Conservation (phyloP, 768 basidiomycete species). For the Lentinula aciculospora region DNA sequence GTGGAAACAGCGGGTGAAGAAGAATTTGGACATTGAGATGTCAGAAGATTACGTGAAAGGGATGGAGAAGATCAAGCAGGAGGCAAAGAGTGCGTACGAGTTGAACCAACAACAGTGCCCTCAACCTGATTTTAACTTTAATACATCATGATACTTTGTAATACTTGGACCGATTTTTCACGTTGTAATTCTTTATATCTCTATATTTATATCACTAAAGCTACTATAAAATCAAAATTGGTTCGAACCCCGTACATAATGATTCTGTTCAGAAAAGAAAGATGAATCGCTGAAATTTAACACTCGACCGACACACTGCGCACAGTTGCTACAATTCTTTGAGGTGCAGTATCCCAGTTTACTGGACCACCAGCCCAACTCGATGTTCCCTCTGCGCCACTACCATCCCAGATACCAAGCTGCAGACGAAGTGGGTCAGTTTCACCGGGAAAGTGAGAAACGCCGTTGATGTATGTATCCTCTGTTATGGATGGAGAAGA, state of each 20-base stretch:
- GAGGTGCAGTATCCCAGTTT: constrained; percentile 24
- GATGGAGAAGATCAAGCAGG: not conserved
- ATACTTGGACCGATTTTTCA: too few relatives aligned
- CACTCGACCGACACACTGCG: constrained; percentile 26
- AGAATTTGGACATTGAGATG: not conserved
- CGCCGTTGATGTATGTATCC: constrained; percentile 25
- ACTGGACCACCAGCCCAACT: constrained; percentile 32
- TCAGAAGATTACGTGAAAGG: not conserved
- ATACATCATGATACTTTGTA: too few relatives aligned
- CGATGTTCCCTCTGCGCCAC: constrained; percentile 26
- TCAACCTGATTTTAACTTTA: too few relatives aligned
- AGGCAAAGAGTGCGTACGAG: not conserved
- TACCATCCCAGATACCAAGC: constrained; percentile 33
- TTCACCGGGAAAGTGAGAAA: constrained; percentile 22
- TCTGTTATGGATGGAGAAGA: constrained; percentile 9
- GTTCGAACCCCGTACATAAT: too few relatives aligned
- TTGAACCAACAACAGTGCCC: not conserved
- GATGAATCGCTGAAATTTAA: too few relatives aligned
- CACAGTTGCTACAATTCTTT: constrained; percentile 21
- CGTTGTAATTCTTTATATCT: too few relatives aligned
- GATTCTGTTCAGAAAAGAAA: too few relatives aligned
- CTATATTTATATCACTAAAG: too few relatives aligned
- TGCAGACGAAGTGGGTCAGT: constrained; percentile 23
- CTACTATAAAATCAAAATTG: too few relatives aligned
- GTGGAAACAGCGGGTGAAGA: not conserved